Base-by-base conservation (phyloP, 768 basidiomycete genomes). In the Lactarius indigo region DNA sequence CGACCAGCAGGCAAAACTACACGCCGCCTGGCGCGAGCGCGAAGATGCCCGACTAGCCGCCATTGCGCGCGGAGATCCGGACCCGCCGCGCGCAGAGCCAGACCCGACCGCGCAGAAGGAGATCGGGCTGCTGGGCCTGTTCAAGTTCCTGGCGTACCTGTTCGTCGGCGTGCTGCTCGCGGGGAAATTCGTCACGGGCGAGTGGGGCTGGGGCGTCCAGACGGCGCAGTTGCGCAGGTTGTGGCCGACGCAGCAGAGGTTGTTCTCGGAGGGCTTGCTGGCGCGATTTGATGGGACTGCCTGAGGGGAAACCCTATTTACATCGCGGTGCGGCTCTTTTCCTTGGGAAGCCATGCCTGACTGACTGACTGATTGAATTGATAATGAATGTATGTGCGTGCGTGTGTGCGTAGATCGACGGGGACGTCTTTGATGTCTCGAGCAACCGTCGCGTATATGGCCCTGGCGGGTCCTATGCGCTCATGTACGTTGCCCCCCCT, bases 361-460 rank as follows among this genome's bases (percentile, higher is more conserved):
- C n/a, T n/a, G n/a, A n/a, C n/a, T n/a, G n/a, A n/a, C n/a, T n/a
- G n/a, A n/a, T n/a, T n/a, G n/a, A n/a, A n/a, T n/a, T n/a, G n/a
- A n/a, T n/a, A n/a, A n/a, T n/a, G n/a, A n/a, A n/a, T n/a, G n/a
- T n/a, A n/a, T n/a, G n/a, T n/a, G n/a, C n/a, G n/a, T n/a, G 35
- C 12, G 12, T 37, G 35, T 4, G 35, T 33, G 9, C 35, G 35
- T 15, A 94, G 92, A 90, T 98, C 75, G 92, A 94, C 74, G 91
- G 92, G 15, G 90, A 91, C 61, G 93, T 98, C 9, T 98, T 88
- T 77, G 96, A 98, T 73, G 96, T 98, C 61, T 85, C 88, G n/a
- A 82, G 83, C 68, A 87, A 87, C 70, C 80, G 82, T 65, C 82
- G 89, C 26, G 81, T 84, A 12, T 98, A 98, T 75, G 94, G 95